Base-by-base conservation (phyloP, 768 basidiomycete genomes). In the Boletus rex-veris region DNA sequence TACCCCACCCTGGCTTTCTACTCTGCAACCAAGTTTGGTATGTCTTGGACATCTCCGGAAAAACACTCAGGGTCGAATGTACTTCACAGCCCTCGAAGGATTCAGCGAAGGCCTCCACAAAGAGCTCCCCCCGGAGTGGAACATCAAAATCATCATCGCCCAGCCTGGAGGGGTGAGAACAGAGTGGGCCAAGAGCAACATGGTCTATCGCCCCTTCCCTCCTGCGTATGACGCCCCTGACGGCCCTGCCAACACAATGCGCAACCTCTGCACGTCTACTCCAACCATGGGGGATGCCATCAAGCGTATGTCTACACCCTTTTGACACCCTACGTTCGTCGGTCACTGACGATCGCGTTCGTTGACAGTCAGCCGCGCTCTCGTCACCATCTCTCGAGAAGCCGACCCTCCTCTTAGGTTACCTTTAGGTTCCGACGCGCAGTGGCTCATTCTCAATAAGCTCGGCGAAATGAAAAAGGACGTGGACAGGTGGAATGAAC, bases 51-150 rank as follows among this genome's bases (percentile, higher is more conserved):
- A 35, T 35, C 12, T 35, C 33, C 10, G 3, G 12, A 35, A 18
- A 10, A 5, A 24, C 3, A 10, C 11, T 10, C 3, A 5, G 1
- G 5, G 12, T 14, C 5, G 1, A 35, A 35, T 12, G 6, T 14
- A 7, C 3, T 30, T 30, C 16, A 36, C 28, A 67, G 67, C 66
- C 0, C 54, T 67, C 35, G 67, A 69, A 42, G 66, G 67, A 6
- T 67, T 67, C 38, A 55, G 62, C 9, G 67, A 67, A 36, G 50
- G n/a, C 5, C 54, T 67, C 3, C 50, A 66, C 14, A 59, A 59
- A 41, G 66, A 67, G 35, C 63, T 67, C 0, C 35, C 8, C 11
- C 48, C 64, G 1, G 61, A 66, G 16, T 67, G 66, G 66, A 67
- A 67, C 36, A 67, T 67, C 33, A 66, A 58, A 44, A 43, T 68